Base-by-base conservation (phyloP, 805 yeast species). In the Metschnikowia orientalis region DNA sequence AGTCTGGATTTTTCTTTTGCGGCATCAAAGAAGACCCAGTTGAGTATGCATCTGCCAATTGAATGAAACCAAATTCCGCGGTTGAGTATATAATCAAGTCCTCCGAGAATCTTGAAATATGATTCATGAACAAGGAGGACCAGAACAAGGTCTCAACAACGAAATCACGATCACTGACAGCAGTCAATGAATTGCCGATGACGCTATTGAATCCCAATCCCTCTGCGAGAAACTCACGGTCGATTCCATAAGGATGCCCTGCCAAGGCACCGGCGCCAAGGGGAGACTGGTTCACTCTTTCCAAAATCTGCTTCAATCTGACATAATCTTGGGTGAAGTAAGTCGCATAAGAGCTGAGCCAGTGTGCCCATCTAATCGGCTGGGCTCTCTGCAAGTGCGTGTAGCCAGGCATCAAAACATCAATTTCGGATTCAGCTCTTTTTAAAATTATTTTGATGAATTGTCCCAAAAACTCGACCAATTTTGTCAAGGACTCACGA, bases 321-420 rank as follows among this genome's bases (percentile, higher is more conserved):
- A 84, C 77, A 63, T 82, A 79, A 57, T 92, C 99, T 54, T 88
- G 88, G 7, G 89, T 76, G 61, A 92, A 81, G 56, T 89, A 92
- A 2, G 98, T 90, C 23, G 96, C 97, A 54, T 92, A 90, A 57
- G 87, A 79, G 47, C 90, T 77, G 46, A 92, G 70, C 96, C 97
- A 90, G 59, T 92, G 99, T 1, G 97, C 72, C 99, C 99, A 92
- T 65, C 99, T 78, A 54, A 92, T 92, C n/a, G 99, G 99, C 64
- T 89, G 99, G 2, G 97, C 97, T 59, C 95, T 83, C 71, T 92
- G 98, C 57, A 92, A 69, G 66, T 92, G 99, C 9, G 99, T 92
- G 67, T 92, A 92, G 26, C 99, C 99, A 8, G 99, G 99, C 97
- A 92, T 92, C 54, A 92, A 72, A 12, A 82, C 83, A 49, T 83